A percentile compares a stretch with the other conserved stretches of the same genome.
phyloP scores from a whole-genome alignment of 176 grass and related monocot genomes.

The Bolboschoenus planiculmis region DNA sequence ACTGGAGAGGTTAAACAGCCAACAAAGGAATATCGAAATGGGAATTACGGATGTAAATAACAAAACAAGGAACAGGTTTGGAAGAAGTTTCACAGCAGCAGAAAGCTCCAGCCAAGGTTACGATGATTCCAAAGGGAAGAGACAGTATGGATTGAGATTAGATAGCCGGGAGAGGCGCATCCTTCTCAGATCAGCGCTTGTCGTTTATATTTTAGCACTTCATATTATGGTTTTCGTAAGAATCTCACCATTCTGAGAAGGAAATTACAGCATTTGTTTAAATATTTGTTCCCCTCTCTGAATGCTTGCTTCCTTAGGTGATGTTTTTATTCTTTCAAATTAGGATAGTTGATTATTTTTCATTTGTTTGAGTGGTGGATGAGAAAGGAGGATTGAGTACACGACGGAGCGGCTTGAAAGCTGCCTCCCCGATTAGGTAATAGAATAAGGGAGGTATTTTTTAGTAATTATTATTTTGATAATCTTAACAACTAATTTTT shows the following conservation, averaged over 20 bases:
- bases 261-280: background rate
- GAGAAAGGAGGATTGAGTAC: background rate
- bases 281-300: background rate
- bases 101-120: constrained; percentile 20
- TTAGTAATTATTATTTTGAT: too few relatives aligned
- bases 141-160: constrained; percentile 29
- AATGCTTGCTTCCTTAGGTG: background rate
- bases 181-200: constrained; percentile 71
- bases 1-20: constrained; percentile 55
- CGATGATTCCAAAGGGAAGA: constrained; percentile 39
- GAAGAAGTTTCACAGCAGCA: constrained; percentile 22
- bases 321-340: background rate
- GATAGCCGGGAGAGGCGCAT: constrained; percentile 60
- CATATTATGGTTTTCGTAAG: constrained; percentile 81
- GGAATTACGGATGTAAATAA: constrained; percentile 28
- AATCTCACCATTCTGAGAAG: constrained; percentile 60
- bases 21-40: constrained; percentile 32
- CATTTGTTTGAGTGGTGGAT: background rate
- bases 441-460: too few relatives aligned
- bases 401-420: background rate
- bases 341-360: background rate
- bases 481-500: too few relatives aligned
- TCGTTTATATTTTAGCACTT: constrained; percentile 79
- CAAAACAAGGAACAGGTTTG: constrained; percentile 36
- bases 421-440: background rate